Evolutionary conservation across 1,284 basidiomycete genomes (phyloP).

Genomic region (Malassezia dermatis): DNA sequence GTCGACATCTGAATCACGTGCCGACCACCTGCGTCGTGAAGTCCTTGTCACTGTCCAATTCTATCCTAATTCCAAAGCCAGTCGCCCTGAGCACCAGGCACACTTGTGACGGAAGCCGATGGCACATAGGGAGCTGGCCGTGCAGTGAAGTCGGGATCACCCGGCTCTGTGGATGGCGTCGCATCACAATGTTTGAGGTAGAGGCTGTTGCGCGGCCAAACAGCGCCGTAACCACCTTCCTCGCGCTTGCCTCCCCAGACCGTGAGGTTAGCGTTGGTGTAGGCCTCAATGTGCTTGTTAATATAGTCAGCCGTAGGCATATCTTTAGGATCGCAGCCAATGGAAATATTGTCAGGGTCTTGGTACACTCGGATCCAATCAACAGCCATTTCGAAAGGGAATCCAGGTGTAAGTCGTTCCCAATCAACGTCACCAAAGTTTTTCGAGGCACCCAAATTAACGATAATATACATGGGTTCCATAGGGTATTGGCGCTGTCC

Average conservation of each 20-base stretch:
- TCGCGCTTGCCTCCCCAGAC: conserved; percentile 12
- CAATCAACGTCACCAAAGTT: conserved; percentile 11
- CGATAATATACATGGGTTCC: conserved; percentile 33
- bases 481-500: conserved; percentile 64
- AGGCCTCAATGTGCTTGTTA: conserved; percentile 36
- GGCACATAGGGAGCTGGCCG: neutral
- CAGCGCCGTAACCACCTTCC: conserved; percentile 10
- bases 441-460: conserved; percentile 32
- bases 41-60: neutral
- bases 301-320: conserved; percentile 45
- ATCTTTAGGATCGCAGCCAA: conserved; percentile 41
- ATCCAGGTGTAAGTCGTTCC: neutral
- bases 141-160: neutral
- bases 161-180: neutral
- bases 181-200: conserved; percentile 3
- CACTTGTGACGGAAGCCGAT: neutral
- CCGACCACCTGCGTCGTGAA: neutral
- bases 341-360: conserved; percentile 39
- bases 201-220: conserved; percentile 22
- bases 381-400: conserved; percentile 18
- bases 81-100: neutral
- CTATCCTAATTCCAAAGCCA: neutral
- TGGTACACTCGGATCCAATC: conserved; percentile 53
- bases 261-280: conserved; percentile 40
- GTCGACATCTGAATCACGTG: neutral